Conservation (phyloP, 441 rosid species). For the Daphne laureola region DNA sequence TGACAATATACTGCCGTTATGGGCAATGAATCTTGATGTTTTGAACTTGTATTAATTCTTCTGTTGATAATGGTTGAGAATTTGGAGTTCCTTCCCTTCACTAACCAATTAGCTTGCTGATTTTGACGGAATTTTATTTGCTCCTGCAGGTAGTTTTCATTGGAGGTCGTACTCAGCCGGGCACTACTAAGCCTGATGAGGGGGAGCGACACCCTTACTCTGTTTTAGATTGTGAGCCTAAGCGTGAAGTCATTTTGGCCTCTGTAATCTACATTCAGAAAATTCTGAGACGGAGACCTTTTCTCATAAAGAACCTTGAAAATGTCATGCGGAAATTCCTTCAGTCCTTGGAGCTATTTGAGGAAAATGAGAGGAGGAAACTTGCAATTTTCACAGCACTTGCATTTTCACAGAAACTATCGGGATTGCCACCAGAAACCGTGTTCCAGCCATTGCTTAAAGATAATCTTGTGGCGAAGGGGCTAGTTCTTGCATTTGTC, state of each 20-base stretch:
- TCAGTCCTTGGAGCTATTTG: slow-evolving; percentile 94
- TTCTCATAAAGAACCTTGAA: slow-evolving; percentile 95
- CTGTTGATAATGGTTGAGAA: too few relatives aligned
- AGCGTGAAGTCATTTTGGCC: slow-evolving; percentile 71
- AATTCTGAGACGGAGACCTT: slow-evolving; percentile 81
- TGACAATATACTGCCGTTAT: too few relatives aligned
- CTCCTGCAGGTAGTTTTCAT: slow-evolving; percentile 77
- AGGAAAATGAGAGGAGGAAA: slow-evolving; percentile 97
- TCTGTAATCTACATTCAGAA: slow-evolving; percentile 86
- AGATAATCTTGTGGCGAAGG: slow-evolving; percentile 96
- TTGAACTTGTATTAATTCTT: too few relatives aligned
- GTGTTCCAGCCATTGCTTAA: slow-evolving; percentile 96
- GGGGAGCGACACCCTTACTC: slow-evolving; percentile 94
- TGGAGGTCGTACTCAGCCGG: slow-evolving; percentile 99
- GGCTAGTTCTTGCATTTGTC: slow-evolving; percentile 88
- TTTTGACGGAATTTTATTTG: slow-evolving; percentile 4
- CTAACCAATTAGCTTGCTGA: not conserved
- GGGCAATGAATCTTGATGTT: too few relatives aligned
- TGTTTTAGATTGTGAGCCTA: slow-evolving; percentile 80
- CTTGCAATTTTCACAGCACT: slow-evolving; percentile 96
- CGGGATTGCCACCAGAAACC: slow-evolving; percentile 95
- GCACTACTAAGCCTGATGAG: slow-evolving; percentile 95
- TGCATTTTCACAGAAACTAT: slow-evolving; percentile 94
- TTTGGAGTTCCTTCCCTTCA: too few relatives aligned
- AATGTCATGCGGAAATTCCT: slow-evolving; percentile 88